Evolutionary conservation across 164 flowering plant species (phyloP).

Genomic region (Piper betle): DNA sequence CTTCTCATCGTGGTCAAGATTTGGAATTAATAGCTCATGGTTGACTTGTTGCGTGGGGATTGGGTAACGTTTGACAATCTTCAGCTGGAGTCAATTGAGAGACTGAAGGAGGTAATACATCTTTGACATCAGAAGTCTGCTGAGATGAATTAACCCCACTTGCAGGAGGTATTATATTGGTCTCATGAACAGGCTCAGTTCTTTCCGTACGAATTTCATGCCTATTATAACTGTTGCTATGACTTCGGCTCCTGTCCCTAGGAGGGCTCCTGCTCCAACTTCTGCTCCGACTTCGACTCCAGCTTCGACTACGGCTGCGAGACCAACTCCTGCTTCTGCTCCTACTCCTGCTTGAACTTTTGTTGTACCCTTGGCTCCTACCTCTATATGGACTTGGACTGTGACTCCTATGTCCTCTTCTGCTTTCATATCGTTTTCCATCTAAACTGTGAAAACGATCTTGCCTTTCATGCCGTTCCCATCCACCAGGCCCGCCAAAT

Average conservation of each 20-base stretch:
- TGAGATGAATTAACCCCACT: neutral
- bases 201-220: constrained; percentile 6
- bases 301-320: constrained; percentile 24
- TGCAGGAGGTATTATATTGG: neutral
- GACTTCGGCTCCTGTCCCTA: constrained; percentile 16
- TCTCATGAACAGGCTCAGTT: neutral
- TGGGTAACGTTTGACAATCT: neutral
- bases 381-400: constrained; percentile 57
- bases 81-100: neutral
- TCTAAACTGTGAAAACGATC: constrained; percentile 32
- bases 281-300: constrained; percentile 30
- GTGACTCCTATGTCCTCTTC: constrained; percentile 34
- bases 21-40: too few relatives aligned
- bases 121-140: neutral
- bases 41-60: too few relatives aligned
- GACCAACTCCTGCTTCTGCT: constrained; percentile 22
- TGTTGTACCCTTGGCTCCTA: constrained; percentile 37
- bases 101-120: neutral
- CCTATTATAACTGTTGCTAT: constrained; percentile 20
- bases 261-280: constrained; percentile 20
- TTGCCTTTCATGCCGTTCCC: constrained; percentile 36
- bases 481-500: constrained; percentile 42
- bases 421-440: constrained; percentile 44
- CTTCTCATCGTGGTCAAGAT: too few relatives aligned
- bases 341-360: constrained; percentile 27